These are phyloP conservation scores for Daldinia loculata DNA, from an alignment of 495 filamentous ascomycete genomes.

Conservation along the genomic window DNA sequence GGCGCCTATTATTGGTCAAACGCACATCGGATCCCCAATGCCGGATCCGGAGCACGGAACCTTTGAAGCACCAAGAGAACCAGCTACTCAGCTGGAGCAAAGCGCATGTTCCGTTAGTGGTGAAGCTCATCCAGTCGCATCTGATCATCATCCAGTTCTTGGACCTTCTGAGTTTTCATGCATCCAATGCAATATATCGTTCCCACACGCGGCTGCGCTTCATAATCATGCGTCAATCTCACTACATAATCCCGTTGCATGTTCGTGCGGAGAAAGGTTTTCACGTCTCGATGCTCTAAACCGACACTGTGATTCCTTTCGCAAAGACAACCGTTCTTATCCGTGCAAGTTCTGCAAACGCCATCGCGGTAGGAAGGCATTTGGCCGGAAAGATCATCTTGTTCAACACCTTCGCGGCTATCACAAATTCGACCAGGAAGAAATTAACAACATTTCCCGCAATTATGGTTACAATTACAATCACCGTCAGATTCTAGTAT, in stretches of 20 bases:
- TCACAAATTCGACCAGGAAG: slow-evolving; percentile 42
- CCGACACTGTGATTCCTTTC: slow-evolving; percentile 42
- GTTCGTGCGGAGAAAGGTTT: slow-evolving; percentile 44
- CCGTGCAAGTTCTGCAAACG: slow-evolving; percentile 47
- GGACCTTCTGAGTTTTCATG: slow-evolving; percentile 12
- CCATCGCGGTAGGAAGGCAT: slow-evolving; percentile 48
- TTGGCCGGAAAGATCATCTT: slow-evolving; percentile 51
- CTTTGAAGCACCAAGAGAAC: background rate
- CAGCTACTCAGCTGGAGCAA: background rate
- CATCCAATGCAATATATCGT: slow-evolving; percentile 29
- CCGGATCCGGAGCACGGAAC: background rate
- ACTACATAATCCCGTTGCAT: slow-evolving; percentile 28
- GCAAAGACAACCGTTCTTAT: slow-evolving; percentile 16
- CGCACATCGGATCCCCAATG: background rate
- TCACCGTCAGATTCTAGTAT: background rate
- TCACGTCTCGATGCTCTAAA: slow-evolving; percentile 41
- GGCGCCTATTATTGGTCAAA: background rate
- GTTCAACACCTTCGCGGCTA: slow-evolving; percentile 50
- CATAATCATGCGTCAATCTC: slow-evolving; percentile 8
- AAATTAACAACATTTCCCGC: slow-evolving; percentile 16
- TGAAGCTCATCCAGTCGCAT: background rate
- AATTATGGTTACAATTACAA: too few species aligned
- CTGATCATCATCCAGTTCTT: slow-evolving; percentile 14
- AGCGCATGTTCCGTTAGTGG: background rate
- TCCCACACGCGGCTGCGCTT: background rate